phyloP scores from a whole-genome alignment of 768 basidiomycete genomes.

The Kwoniella mangroviensis region DNA sequence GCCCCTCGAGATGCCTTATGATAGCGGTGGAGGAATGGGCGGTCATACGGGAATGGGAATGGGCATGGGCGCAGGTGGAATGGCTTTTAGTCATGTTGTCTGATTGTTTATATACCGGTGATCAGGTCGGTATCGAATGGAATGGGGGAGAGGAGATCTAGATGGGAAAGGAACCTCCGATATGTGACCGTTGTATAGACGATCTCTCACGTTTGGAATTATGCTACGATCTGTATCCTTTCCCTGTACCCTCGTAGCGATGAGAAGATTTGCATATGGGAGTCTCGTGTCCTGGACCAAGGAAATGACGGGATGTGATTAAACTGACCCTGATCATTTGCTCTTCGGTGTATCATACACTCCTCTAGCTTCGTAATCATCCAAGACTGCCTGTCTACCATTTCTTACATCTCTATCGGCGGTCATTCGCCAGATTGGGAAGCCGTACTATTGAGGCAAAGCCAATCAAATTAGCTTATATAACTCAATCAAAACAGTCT shows the following conservation, averaged over 20 bases:
- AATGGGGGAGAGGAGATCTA: background rate
- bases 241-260: no score
- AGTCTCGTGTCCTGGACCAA: no score
- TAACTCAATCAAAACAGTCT: background rate
- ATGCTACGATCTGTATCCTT: no score
- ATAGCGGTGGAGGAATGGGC: background rate
- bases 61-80: constrained; percentile 1
- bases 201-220: no score
- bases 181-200: no score
- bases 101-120: background rate
- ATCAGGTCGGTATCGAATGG: background rate
- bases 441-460: constrained; percentile 39
- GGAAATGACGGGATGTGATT: background rate
- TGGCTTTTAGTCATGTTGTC: constrained; percentile 8
- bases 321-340: background rate
- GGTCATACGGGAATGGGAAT: background rate
- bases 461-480: background rate
- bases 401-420: constrained; percentile 44
- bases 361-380: constrained; percentile 33
- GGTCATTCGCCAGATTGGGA: constrained; percentile 55
- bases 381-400: constrained; percentile 21
- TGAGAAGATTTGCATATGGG: no score
- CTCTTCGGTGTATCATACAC: constrained; percentile 24
- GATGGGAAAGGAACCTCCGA: no score
- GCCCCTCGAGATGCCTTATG: constrained; percentile 9